phyloP scores from a whole-genome alignment of 2,329 filamentous ascomycete species.

The Colletotrichum sp. region DNA sequence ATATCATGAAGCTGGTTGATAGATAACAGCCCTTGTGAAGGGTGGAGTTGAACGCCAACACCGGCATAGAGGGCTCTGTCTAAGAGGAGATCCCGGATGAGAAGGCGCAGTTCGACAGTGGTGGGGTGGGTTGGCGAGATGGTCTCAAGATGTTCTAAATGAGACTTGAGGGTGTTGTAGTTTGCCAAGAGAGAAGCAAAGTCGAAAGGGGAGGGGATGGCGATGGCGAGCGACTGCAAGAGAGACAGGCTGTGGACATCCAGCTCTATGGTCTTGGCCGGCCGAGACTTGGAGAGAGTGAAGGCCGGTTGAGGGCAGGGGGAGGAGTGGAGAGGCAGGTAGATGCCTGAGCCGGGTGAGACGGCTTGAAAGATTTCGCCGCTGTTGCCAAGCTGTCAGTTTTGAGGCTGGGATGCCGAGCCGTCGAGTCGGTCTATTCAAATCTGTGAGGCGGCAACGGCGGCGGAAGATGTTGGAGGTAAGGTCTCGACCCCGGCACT shows the following conservation, averaged over 20 bases:
- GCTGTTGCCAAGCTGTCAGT: conserved; percentile 19
- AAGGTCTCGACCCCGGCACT: background rate
- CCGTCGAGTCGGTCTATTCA: too few species aligned
- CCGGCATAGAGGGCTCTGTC: conserved; percentile 32
- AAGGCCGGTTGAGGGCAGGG: conserved; percentile 26
- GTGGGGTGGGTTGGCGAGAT: conserved; percentile 14
- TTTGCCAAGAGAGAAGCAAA: conserved; percentile 27
- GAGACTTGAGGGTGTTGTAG: conserved; percentile 28
- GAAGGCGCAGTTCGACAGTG: conserved; percentile 29
- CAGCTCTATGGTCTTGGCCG: conserved; percentile 24
- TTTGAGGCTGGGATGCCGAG: background rate
- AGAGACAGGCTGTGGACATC: conserved; percentile 40
- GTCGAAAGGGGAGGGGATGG: conserved; percentile 30
- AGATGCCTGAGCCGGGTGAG: conserved; percentile 32
- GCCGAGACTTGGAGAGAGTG: conserved; percentile 30
- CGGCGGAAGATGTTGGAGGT: accelerated
- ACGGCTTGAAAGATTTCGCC: conserved; percentile 28
- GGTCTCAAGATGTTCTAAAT: conserved; percentile 15
- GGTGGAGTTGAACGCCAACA: conserved; percentile 26
- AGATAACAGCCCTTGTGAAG: conserved; percentile 15
- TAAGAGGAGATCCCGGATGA: conserved; percentile 29
- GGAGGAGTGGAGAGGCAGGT: conserved; percentile 24
- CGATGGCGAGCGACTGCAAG: conserved; percentile 44
- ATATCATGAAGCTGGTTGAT: conserved; percentile 31
- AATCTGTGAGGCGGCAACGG: too few species aligned